These are phyloP conservation scores for Paramecium sonneborni DNA, from an alignment of 73 alveolate genomes.

Conservation along the genomic window DNA sequence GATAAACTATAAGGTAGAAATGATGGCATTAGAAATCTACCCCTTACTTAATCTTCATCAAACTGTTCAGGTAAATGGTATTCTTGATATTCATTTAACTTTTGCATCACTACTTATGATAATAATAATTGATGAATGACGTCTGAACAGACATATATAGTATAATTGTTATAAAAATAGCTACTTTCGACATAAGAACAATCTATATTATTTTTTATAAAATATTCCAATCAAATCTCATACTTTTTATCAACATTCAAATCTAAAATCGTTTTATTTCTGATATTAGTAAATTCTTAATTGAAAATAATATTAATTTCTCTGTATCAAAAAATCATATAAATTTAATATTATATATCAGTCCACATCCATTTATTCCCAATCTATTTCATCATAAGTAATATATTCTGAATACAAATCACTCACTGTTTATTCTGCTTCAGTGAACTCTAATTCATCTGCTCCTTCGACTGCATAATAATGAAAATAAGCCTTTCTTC, in stretches of 20 bases:
- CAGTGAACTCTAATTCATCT: slow-evolving; percentile 74
- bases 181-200: neutral
- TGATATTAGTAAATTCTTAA: too few species aligned
- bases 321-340: too few species aligned
- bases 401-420: slow-evolving; percentile 77
- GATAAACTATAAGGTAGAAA: neutral
- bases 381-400: neutral
- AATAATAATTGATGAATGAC: neutral
- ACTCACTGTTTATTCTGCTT: slow-evolving; percentile 70
- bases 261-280: too few species aligned
- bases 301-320: too few species aligned
- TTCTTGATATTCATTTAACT: slow-evolving; percentile 17
- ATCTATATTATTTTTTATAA: too few species aligned
- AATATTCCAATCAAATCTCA: too few species aligned
- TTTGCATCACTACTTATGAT: slow-evolving; percentile 24
- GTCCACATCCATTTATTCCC: neutral
- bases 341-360: too few species aligned
- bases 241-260: too few species aligned
- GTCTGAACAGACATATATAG: neutral
- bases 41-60: neutral
- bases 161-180: neutral
- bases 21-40: slow-evolving; percentile 6
- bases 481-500: slow-evolving; percentile 71
- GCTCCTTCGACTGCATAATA: slow-evolving; percentile 70
- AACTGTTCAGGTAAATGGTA: slow-evolving; percentile 22